A percentile compares a stretch with the other conserved stretches of the same genome.
These are phyloP conservation scores for Eleusine indica DNA, from an alignment of 176 grass and related monocot genomes.

Conservation along the genomic window DNA sequence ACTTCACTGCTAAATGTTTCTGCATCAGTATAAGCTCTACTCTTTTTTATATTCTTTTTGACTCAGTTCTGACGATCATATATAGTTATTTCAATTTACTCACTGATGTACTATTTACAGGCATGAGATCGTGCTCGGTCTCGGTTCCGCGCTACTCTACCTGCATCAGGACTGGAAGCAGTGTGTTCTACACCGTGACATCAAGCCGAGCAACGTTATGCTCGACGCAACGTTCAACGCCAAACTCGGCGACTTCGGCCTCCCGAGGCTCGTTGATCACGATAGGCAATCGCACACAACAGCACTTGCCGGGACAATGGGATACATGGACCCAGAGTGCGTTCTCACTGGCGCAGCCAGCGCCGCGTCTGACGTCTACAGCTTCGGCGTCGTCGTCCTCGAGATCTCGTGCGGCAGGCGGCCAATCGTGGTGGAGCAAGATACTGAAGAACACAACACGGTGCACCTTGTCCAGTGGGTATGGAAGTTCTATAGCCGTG, in stretches of 20 bases:
- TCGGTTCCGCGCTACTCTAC: background rate
- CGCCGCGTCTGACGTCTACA: background rate
- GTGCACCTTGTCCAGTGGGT: conserved; percentile 28
- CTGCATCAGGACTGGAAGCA: background rate
- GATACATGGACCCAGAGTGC: conserved; percentile 31
- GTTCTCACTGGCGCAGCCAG: background rate
- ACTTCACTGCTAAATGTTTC: background rate
- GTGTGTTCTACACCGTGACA: background rate
- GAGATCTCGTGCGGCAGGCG: background rate
- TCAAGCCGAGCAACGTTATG: background rate
- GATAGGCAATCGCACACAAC: background rate
- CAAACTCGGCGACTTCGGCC: background rate
- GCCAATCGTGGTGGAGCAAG: background rate
- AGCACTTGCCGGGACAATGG: background rate
- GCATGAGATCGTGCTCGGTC: background rate
- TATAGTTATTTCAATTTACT: background rate
- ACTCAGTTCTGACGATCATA: background rate
- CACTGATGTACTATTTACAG: background rate
- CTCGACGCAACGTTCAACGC: conserved; percentile 1
- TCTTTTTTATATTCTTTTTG: background rate
- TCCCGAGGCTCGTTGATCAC: background rate
- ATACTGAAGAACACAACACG: background rate
- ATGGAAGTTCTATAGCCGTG: conserved; percentile 25
- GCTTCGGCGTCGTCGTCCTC: conserved; percentile 7
- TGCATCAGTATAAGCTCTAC: background rate